Base-by-base conservation (phyloP, 495 filamentous ascomycete genomes). In the Hyaloscypha hepaticicola region DNA sequence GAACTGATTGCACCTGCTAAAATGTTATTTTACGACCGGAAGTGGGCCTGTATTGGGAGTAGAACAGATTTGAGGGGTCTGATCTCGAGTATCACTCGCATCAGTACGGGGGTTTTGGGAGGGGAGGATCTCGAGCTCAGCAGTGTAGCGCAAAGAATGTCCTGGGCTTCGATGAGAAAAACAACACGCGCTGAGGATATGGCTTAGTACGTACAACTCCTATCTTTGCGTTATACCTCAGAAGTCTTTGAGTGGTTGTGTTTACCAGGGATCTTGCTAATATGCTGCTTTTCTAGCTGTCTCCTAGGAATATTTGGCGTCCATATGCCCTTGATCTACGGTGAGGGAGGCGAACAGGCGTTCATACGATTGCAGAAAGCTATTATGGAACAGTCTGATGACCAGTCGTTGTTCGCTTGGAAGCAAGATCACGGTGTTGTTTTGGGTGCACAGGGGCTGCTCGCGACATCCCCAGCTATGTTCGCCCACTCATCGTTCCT, bases 311-410 rank as follows among this genome's bases (percentile, higher is more conserved):
- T 73, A 1, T 71, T 72, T 25, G 16, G 60, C 14, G 66, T 71
- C 11, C 66, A 70, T 26, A 66, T 73, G 68, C 72, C 72, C 0
- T 51, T 72, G n/a, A 33, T 73, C 1, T 72, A 74, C 48, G 72
- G 72, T 1, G 72, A 74, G 51, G 68, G 71, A 21, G 12, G 28
- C 25, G 14, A 12, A 12, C 53, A 62, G 38, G 71, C 71, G 11
- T 74, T 74, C 48, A 33, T 48, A 21, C 66, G 72, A 31, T 63
- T 74, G 1, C 68, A 73, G 31, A 33, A 65, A 11, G 69, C 71
- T 22, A 73, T 74, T 11, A 62, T 73, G 22, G 68, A 63, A 28
- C 28, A 22, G 4, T 62, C 65, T 12, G 55, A 68, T 16, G 72
- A 73, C 48, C 63, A 70, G 27, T 66, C 64, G 2, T 56, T 73